Evolutionary conservation across 2,329 filamentous ascomycete genomes (phyloP).

Genomic region (Graphilbum ipis-grandicollis): DNA sequence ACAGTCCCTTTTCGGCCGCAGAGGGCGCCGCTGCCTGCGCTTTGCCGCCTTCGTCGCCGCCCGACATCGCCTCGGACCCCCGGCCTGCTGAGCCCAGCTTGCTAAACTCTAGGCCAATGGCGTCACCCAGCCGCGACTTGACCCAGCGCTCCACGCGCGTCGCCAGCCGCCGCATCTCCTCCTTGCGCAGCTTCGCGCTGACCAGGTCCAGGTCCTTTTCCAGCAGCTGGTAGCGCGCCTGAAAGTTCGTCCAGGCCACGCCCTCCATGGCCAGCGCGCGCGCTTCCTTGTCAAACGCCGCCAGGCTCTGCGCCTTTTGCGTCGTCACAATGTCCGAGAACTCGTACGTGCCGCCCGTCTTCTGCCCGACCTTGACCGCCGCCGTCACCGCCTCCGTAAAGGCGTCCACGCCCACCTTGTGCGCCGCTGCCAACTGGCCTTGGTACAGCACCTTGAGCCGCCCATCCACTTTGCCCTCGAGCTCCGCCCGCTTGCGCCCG

Average conservation of each 20-base stretch:
- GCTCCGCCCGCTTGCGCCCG: conserved; percentile 63
- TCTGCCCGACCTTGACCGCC: conserved; percentile 82
- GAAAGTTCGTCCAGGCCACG: conserved; percentile 77
- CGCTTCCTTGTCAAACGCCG: conserved; percentile 60
- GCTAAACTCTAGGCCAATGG: conserved; percentile 87
- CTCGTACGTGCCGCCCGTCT: conserved; percentile 78
- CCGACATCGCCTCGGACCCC: conserved; percentile 52
- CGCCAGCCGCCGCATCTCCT: conserved; percentile 88
- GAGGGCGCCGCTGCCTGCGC: conserved; percentile 17
- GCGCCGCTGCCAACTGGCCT: conserved; percentile 72
- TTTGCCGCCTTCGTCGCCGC: conserved; percentile 39
- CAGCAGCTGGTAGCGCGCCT: conserved; percentile 61
- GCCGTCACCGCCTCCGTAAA: conserved; percentile 79
- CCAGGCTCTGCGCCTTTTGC: conserved; percentile 62
- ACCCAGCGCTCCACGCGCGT: conserved; percentile 91
- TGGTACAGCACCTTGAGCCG: conserved; percentile 76
- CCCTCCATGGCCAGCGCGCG: conserved; percentile 58
- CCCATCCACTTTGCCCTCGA: conserved; percentile 75
- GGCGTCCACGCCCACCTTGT: conserved; percentile 68
- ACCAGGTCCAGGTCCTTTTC: conserved; percentile 85
- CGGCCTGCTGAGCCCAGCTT: conserved; percentile 65
- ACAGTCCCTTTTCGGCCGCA: conserved; percentile 66
- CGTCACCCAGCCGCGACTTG: conserved; percentile 69
- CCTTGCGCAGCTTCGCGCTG: conserved; percentile 67
- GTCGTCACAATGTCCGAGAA: conserved; percentile 84